Evolutionary conservation across 2,329 filamentous ascomycete genomes (phyloP), one percentile per base, ranked within the genome.

Genomic region (Aspergillus sp.): DNA sequence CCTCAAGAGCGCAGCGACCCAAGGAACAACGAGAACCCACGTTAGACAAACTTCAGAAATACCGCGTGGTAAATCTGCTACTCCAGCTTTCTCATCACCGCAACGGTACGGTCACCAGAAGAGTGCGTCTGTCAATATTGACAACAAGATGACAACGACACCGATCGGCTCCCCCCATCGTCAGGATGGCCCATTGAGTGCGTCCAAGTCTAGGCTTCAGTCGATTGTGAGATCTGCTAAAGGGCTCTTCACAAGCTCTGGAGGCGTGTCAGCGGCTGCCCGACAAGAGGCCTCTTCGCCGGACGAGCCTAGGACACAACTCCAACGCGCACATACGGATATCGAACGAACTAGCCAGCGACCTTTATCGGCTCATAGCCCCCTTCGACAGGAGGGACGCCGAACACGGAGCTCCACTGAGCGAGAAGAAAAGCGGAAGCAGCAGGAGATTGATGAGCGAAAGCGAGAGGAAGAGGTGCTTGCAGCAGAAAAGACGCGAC

Each of bases 171-270:
- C 85, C 22, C 85, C 85, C 27, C 72, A 66, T 66, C 82, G 72
- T 77, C 83, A 72, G 77, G 92, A 96, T 64, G 93, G 89, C 58
- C 91, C 91, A 5, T 75, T 97, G 58, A 96, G 93, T 74, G 91
- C 95, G 51, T 93, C 95, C 27, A 98, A 96, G 77, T 91, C 90
- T 69, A 96, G 92, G 71, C 81, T 98, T 48, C 96, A 93, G 47
- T 96, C 93, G 9, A 92, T 96, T 59, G 80, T 97, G 66, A 93
- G 92, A 75, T 90, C 88, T 55, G 95, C 93, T 4, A 93, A 90
- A 73, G 90, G 89, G 13, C 84, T 97, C 49, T 88, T 97, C 61
- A 91, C 89, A 17, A 96, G 89, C 64, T 93, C 83, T 61, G 85
- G 82, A 58, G 79, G 81, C 45, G 73, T 82, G 12, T 84, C 83